Conservation (phyloP, 1,284 basidiomycete genomes). For the Xerocomus amazonicus region DNA sequence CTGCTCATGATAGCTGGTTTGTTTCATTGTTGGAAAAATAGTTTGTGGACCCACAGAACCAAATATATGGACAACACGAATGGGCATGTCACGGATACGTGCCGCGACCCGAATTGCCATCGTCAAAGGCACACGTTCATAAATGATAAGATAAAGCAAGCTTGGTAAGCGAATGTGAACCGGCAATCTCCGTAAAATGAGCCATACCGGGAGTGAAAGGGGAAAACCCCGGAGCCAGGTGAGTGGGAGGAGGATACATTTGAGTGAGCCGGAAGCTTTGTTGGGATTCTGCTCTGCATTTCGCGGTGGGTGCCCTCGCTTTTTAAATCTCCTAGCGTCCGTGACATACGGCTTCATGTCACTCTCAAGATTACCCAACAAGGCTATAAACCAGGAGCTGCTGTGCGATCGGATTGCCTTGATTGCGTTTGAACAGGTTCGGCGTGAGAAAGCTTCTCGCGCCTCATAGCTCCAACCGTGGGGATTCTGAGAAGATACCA, state of each 20-base stretch:
- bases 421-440: slow-evolving; percentile 27
- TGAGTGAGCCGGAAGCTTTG: not conserved
- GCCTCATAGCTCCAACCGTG: slow-evolving; percentile 9
- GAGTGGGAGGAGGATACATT: slow-evolving; percentile 10
- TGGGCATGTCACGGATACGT: slow-evolving; percentile 11
- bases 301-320: slow-evolving; percentile 12
- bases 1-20: slow-evolving; percentile 24
- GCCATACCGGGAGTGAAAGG: slow-evolving; percentile 3
- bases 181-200: slow-evolving; percentile 21
- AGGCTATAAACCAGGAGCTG: slow-evolving; percentile 19
- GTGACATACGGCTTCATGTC: slow-evolving; percentile 14
- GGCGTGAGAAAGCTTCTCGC: slow-evolving; percentile 31
- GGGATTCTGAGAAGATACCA: slow-evolving; percentile 15
- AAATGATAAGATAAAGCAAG: slow-evolving; percentile 23
- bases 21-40: slow-evolving; percentile 32
- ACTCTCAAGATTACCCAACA: slow-evolving; percentile 26
- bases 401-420: slow-evolving; percentile 14
- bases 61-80: slow-evolving; percentile 30
- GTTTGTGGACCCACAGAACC: slow-evolving; percentile 31
- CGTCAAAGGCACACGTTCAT: not conserved
- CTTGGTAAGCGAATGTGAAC: slow-evolving; percentile 13
- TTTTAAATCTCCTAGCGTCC: slow-evolving; percentile 21
- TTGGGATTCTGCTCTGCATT: slow-evolving; percentile 12
- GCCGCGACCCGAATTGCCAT: slow-evolving; percentile 11
- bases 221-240: not conserved